phyloP scores from a whole-genome alignment of 2,329 filamentous ascomycete species.

The Colletotrichum nymphaeae region DNA sequence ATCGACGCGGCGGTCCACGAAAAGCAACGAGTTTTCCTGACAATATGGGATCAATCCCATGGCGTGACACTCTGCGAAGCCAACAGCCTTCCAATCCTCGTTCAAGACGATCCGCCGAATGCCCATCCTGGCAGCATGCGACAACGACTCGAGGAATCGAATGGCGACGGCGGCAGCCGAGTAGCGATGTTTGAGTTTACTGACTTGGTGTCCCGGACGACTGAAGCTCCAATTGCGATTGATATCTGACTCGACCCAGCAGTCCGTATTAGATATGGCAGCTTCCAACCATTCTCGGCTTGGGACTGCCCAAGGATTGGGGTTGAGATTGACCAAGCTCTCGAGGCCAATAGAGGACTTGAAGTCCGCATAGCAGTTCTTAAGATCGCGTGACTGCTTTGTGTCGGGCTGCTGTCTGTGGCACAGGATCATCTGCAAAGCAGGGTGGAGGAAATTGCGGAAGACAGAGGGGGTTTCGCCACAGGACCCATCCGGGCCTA shows the following conservation, averaged over 20 bases:
- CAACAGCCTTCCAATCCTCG: conserved; percentile 2
- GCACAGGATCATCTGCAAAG: neutral
- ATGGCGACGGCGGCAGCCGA: conserved; percentile 13
- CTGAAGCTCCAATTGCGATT: neutral
- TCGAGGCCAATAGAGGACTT: neutral
- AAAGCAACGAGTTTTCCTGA: conserved; percentile 2
- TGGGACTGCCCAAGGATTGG: neutral
- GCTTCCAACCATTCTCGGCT: neutral
- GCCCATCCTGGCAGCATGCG: neutral
- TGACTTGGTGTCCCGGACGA: neutral
- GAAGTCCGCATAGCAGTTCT: neutral
- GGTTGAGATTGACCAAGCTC: neutral
- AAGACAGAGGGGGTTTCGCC: neutral
- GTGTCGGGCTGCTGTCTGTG: neutral
- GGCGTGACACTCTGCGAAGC: conserved; percentile 3
- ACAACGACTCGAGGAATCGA: neutral
- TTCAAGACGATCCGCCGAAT: neutral
- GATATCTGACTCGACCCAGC: neutral
- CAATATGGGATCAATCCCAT: conserved; percentile 12
- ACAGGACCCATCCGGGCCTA: neutral
- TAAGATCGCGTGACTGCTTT: neutral
- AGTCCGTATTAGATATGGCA: neutral
- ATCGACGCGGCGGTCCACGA: too few species aligned
- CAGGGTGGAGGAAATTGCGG: neutral
- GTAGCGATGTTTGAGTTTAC: neutral